phyloP scores from a whole-genome alignment of 257 asterid genomes.

The Primulina eburnea region DNA sequence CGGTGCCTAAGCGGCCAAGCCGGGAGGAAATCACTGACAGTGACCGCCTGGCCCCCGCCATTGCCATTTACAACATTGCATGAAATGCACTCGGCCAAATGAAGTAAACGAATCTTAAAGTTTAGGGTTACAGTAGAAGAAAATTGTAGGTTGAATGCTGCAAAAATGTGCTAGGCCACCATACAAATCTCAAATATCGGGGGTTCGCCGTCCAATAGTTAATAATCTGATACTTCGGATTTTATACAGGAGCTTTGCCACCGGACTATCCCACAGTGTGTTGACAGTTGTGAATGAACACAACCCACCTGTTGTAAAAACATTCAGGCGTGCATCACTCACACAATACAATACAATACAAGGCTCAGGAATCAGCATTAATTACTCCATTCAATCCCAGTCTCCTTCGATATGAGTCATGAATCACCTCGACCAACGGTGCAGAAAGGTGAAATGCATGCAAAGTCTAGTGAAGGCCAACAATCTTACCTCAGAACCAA shows the following conservation, averaged over 20 bases:
- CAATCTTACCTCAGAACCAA: not conserved
- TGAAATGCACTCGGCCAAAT: no score
- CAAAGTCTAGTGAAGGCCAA: not conserved
- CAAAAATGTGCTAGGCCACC: no score
- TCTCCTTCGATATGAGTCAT: not conserved
- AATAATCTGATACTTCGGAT: no score
- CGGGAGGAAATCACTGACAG: no score
- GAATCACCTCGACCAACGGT: not conserved
- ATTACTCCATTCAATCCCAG: not conserved
- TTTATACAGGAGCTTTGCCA: not conserved
- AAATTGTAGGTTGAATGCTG: no score
- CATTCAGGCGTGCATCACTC: not conserved
- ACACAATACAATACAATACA: not conserved
- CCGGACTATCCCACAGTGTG: not conserved
- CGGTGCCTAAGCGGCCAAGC: no score
- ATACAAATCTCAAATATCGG: no score
- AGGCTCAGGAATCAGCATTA: not conserved
- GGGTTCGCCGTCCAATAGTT: no score
- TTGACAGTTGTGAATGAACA: not conserved
- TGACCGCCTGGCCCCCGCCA: no score
- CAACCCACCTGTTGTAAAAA: not conserved
- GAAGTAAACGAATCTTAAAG: no score
- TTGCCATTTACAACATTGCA: no score
- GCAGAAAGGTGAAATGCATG: not conserved
- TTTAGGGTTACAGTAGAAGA: no score